Conservation (phyloP, 768 basidiomycete species). For the Pulveroboletus sp. region DNA sequence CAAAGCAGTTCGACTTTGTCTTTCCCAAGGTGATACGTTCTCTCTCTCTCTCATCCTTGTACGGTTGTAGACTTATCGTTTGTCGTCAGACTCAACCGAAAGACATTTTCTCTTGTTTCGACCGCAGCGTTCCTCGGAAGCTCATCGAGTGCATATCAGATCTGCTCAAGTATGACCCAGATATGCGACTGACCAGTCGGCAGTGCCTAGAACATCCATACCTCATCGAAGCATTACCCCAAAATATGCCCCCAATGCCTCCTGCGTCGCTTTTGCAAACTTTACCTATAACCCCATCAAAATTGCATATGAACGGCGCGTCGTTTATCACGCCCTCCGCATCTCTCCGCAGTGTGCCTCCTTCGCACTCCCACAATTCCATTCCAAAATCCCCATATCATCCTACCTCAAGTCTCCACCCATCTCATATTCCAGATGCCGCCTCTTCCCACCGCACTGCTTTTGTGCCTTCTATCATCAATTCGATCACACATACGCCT, state of each 20-base stretch:
- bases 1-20: constrained; percentile 75
- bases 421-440: constrained; percentile 41
- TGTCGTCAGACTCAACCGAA: constrained; percentile 53
- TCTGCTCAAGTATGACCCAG: constrained; percentile 89
- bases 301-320: constrained; percentile 33
- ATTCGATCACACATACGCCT: constrained; percentile 29
- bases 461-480: constrained; percentile 41
- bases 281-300: constrained; percentile 33
- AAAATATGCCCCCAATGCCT: constrained; percentile 62
- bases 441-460: constrained; percentile 50
- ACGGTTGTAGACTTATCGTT: not conserved
- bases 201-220: constrained; percentile 89
- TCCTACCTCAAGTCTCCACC: constrained; percentile 34
- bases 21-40: constrained; percentile 71
- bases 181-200: constrained; percentile 74
- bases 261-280: constrained; percentile 43
- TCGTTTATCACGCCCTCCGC: constrained; percentile 37
- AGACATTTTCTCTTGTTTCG: constrained; percentile 71
- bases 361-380: constrained; percentile 48
- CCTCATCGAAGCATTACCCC: constrained; percentile 70
- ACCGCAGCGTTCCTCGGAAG: constrained; percentile 67
- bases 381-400: constrained; percentile 36
- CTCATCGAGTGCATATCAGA: constrained; percentile 91
- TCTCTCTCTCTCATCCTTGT: not conserved
- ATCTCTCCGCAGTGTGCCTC: constrained; percentile 41